Base-by-base conservation (phyloP, 306 rosid species). In the Vicia faba region DNA sequence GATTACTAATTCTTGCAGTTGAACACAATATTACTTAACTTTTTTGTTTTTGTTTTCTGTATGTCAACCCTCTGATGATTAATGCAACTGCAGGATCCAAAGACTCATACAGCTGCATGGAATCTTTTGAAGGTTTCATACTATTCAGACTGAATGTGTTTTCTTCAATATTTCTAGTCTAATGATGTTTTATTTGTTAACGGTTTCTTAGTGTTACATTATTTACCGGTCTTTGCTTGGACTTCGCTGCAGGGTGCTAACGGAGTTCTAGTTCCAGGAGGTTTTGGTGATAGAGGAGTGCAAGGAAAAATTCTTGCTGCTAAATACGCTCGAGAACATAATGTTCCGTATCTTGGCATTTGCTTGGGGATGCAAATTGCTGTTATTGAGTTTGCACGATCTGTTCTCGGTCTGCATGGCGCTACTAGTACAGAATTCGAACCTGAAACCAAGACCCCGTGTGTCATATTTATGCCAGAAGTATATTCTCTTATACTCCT, bases 341-440 rank as follows among this genome's bases (percentile, higher is more conserved):
- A 64, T 40, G 79, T 93, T 80, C 98, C 98, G 3, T 93, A 54
- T 80, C 91, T 93, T 0, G 97, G 98, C 36, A 93, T 93, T 66
- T 93, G 97, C 78, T 65, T 93, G 54, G 98, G 97, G 56, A 82
- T 93, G 98, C 98, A 93, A 80, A 79, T 86, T 71, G 96, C 98
- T 71, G 98, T 93, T 44, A 86, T 93, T 49, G 98, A 93, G 67
- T 83, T 61, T 78, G 96, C 98, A 20, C 88, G 81, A 50, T 89
- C 96, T 79, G 79, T 89, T 75, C 89, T 93, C 10, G 87, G 96
- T 77, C 75, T 93, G 67, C 79, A 20, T 31, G 97, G 86, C 72
- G 95, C 97, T 23, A 80, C 87, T 39, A 93, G 98, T 82, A 83
- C 89, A 23, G 98, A 93, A 73, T 88, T 93, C 62, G 86, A 86